Evolutionary conservation across 257 asterid genomes (phyloP).

Genomic region (Knoxia roxburghii): DNA sequence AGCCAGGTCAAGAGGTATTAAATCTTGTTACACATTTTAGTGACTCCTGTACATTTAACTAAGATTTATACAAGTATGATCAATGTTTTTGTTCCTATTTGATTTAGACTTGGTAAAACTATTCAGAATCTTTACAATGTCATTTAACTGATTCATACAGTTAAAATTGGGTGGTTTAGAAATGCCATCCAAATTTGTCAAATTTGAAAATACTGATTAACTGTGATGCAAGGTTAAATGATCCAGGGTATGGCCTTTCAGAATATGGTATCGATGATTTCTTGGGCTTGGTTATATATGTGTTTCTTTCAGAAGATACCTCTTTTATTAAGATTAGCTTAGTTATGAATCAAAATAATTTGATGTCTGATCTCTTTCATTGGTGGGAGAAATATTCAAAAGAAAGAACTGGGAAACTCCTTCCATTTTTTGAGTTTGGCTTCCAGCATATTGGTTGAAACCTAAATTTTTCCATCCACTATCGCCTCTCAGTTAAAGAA

Average conservation of each 20-base stretch:
- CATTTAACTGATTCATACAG: too few relatives aligned
- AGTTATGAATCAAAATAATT: background rate
- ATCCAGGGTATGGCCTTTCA: background rate
- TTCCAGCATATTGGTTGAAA: background rate
- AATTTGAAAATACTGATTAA: background rate
- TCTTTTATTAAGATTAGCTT: background rate
- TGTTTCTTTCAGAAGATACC: background rate
- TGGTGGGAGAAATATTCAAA: background rate
- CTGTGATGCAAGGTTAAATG: background rate
- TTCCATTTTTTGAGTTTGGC: background rate
- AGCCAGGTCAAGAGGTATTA: constrained; percentile 59
- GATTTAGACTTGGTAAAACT: background rate
- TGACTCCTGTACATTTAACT: background rate
- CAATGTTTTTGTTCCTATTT: background rate
- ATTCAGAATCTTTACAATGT: background rate
- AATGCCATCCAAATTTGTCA: background rate
- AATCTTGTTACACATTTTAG: background rate
- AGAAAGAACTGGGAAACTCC: background rate
- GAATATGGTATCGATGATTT: background rate
- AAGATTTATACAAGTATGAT: background rate
- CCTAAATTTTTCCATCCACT: background rate
- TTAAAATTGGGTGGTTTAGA: background rate
- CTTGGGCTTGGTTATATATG: background rate
- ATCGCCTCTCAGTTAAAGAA: background rate
- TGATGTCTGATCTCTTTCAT: background rate